Base-by-base conservation (phyloP, 2,329 filamentous ascomycete species). In the Aspergillus oerlinghausenensis region DNA sequence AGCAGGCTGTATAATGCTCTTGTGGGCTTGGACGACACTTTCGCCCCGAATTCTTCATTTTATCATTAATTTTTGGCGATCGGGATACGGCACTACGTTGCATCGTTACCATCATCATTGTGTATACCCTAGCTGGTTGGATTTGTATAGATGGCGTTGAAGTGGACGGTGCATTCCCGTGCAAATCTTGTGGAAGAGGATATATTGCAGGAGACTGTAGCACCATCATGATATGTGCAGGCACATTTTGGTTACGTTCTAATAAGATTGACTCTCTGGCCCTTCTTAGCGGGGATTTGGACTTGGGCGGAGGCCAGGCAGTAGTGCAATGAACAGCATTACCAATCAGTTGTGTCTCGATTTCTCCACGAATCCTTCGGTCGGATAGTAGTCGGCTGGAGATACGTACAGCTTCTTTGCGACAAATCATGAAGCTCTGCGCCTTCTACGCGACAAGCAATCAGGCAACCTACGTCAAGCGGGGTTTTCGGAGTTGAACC, bases 141-240 rank as follows among this genome's bases (percentile, higher is more conserved):
- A 65, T 65, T 50, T 66, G 60, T 70, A 68, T 67, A 67, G 65
- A 67, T 66, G 67, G 68, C 68, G 67, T 70, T 70, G 65, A 23
- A 55, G 49, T 52, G 54, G 43, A 40, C 35, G 35, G 35, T 48
- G 54, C 54, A 52, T 38, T 57, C 49, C 29, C 49, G 51, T 49
- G 23, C 19, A 35, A 55, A 54, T 17, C 55, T 19, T 40, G 25
- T 26, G 35, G n/a, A 40, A 11, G 26, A 3, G 29, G 21, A 56
- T 56, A 51, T 50, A 35, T 54, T n/a, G n/a, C 28, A 17, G 43
- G 43, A 47, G 19, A 25, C 23, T 4, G 3, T 25, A 8, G 43
- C 43, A 32, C 48, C 25, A 14, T 57, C 25, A 21, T 49, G 23
- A 35, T 50, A 49, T 51, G 50, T 52, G 48, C 48, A 35, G 54